Percentiles rank a stretch among this genome's conserved stretches.
phyloP scores from a whole-genome alignment of 306 rosid genomes.

The Acmispon strigosus region DNA sequence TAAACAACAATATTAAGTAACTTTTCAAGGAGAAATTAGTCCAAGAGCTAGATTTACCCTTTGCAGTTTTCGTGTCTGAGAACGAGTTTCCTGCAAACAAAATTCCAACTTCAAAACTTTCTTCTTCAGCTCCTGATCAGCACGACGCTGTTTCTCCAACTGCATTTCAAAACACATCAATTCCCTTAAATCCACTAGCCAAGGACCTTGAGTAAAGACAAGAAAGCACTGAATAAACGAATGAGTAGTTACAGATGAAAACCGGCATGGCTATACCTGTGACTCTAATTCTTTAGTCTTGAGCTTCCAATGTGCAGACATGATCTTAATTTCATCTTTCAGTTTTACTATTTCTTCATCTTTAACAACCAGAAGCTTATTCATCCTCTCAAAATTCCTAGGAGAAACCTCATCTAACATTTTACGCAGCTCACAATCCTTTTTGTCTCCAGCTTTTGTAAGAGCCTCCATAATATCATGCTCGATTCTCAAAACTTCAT shows the following conservation, averaged over 20 bases:
- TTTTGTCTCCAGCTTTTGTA: constrained; percentile 52
- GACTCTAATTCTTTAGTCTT: constrained; percentile 93
- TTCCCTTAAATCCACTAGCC: constrained; percentile 9
- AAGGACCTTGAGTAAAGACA: not conserved
- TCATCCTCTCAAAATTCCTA: constrained; percentile 69
- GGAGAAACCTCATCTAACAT: constrained; percentile 81
- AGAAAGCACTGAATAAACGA: not conserved
- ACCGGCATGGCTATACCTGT: constrained; percentile 50
- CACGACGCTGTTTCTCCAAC: constrained; percentile 93
- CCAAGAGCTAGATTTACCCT: constrained; percentile 47
- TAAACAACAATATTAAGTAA: not conserved
- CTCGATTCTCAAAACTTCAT: constrained; percentile 76
- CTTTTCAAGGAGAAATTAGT: not conserved
- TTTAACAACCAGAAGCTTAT: constrained; percentile 57
- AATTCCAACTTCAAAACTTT: constrained; percentile 86
- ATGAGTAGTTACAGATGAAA: not conserved
- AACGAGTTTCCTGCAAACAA: constrained; percentile 89
- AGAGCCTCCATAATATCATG: constrained; percentile 76
- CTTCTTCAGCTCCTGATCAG: constrained; percentile 93
- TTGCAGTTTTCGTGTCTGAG: constrained; percentile 92
- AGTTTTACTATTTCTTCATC: constrained; percentile 72
- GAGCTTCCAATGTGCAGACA: constrained; percentile 84
- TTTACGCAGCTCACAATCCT: constrained; percentile 71
- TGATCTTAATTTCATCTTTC: constrained; percentile 74
- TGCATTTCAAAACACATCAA: constrained; percentile 31